Evolutionary conservation across 306 rosid species (phyloP), one percentile per base, ranked within the genome.

Genomic region (Quercus wislizeni): DNA sequence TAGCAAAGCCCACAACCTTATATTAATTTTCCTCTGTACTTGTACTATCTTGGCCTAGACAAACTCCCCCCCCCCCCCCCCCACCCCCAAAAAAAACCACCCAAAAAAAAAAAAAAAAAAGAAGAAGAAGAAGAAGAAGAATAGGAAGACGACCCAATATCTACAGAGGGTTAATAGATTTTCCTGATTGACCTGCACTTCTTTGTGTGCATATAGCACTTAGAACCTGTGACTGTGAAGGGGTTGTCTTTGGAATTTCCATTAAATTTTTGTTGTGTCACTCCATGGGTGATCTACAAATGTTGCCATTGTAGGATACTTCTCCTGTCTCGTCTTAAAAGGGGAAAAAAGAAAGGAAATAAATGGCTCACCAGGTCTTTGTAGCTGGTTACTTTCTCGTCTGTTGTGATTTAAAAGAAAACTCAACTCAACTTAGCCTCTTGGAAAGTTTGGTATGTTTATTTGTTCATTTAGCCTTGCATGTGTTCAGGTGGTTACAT

Each of bases 401-500:
- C 14, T 49, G 4, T 49, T 49, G 54, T 49, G 54, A 49, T 49
- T 49, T 49, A 49, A 49, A 49, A 12, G 17, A 49, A 49, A 49
- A 49, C 54, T 49, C 17, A 46, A 8, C 15, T 46, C 17, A 46
- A 46, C 54, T 46, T 5, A 28, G 71, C 43, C n/a, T 52, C 57
- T 51, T 79, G 83, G 67, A 64, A 71, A 5, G 63, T 14, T 58
- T 41, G 17, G 14, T 23, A 23, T 31, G 14, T 7, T 19, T 21
- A n/a, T n/a, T 17, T 20, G 19, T 2, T 55, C 19, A 49, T 71
- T 17, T 71, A 71, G 20, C 10, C 23, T 74, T 73, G 20, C 73
- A 69, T 64, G 78, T 83, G 54, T 82, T 80, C 93, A 95, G 99
- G 99, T 67, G 99, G 99, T 74, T 95, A 92, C 90, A 92, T 91